Conservation (phyloP, 2,329 filamentous ascomycete genomes). For the Aspergillus ibericus region DNA sequence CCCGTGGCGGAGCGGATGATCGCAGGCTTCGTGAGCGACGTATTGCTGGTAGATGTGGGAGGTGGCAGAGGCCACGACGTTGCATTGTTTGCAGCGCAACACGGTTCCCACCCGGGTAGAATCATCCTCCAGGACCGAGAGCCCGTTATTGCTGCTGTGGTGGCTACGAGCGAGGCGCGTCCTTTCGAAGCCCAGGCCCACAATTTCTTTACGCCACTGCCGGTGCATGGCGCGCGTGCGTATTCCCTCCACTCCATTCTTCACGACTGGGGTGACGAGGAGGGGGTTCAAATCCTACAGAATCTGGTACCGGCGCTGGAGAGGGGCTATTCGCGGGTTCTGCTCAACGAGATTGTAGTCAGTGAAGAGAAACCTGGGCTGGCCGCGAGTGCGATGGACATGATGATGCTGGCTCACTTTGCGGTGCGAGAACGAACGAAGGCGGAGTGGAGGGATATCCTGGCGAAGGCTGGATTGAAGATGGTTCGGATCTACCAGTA, state of each 20-base stretch:
- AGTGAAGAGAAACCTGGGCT: slow-evolving; percentile 18
- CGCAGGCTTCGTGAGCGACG: slow-evolving; percentile 16
- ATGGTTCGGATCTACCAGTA: slow-evolving; percentile 19
- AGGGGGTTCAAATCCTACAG: slow-evolving; percentile 29
- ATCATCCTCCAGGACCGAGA: slow-evolving; percentile 11
- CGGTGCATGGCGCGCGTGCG: slow-evolving; percentile 38
- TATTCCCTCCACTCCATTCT: slow-evolving; percentile 40
- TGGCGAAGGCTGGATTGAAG: slow-evolving; percentile 17
- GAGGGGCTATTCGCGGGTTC: slow-evolving; percentile 21
- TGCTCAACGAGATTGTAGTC: slow-evolving; percentile 26
- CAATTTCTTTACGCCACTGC: slow-evolving; percentile 42
- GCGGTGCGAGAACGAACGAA: slow-evolving; percentile 21
- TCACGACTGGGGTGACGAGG: slow-evolving; percentile 35
- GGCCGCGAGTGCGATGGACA: slow-evolving; percentile 25
- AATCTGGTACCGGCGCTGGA: slow-evolving; percentile 23
- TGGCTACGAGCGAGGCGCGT: slow-evolving; percentile 5
- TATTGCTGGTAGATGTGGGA: slow-evolving; percentile 45
- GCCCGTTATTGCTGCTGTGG: slow-evolving; percentile 33
- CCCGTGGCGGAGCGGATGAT: slow-evolving; percentile 10
- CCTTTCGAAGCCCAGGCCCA: slow-evolving; percentile 31
- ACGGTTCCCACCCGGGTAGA: slow-evolving; percentile 23
- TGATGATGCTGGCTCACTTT: slow-evolving; percentile 28
- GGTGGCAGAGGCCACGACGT: slow-evolving; percentile 45
- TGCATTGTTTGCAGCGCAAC: slow-evolving; percentile 33
- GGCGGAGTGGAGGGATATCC: slow-evolving; percentile 17